Evolutionary conservation across 1,284 basidiomycete species (phyloP).

Genomic region (Omphalotus olearius): DNA sequence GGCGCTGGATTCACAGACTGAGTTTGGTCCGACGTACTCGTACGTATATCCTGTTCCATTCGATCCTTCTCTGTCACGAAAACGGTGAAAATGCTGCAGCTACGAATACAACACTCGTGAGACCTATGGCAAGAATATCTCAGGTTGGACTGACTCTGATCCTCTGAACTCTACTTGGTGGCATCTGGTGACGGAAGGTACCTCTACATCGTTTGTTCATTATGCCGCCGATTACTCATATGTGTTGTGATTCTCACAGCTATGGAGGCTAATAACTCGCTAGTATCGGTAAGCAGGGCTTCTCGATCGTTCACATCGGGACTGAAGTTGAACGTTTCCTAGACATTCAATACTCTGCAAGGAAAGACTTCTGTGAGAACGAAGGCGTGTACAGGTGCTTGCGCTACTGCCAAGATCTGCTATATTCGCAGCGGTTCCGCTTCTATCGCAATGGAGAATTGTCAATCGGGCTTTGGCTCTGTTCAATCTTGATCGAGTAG

Average conservation of each 20-base stretch:
- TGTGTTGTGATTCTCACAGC: constrained; percentile 32
- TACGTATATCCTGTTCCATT: constrained; percentile 25
- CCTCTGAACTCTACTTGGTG: constrained; percentile 84
- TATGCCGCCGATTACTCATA: too few species aligned
- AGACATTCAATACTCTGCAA: constrained; percentile 70
- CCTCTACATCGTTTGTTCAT: not conserved
- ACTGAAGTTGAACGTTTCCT: constrained; percentile 8
- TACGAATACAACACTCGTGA: constrained; percentile 68
- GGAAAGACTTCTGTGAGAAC: constrained; percentile 62
- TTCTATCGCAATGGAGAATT: constrained; percentile 54
- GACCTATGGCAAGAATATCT: constrained; percentile 60
- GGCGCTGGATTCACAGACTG: constrained; percentile 47
- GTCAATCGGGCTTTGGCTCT: constrained; percentile 58
- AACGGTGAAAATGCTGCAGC: not conserved
- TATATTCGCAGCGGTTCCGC: constrained; percentile 75
- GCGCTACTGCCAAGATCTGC: constrained; percentile 68
- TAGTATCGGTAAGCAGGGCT: constrained; percentile 47
- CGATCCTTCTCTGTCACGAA: not conserved
- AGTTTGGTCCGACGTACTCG: constrained; percentile 59
- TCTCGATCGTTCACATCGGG: not conserved
- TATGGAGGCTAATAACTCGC: constrained; percentile 56
- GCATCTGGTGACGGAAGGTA: constrained; percentile 76
- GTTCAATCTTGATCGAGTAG: constrained; percentile 41
- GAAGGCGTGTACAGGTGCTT: constrained; percentile 55
- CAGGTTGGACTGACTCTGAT: constrained; percentile 59